Evolutionary conservation across 805 yeast species (phyloP), one percentile per base, ranked within the genome.

Genomic region (Cyberlindnera xishuangbannaensis): DNA sequence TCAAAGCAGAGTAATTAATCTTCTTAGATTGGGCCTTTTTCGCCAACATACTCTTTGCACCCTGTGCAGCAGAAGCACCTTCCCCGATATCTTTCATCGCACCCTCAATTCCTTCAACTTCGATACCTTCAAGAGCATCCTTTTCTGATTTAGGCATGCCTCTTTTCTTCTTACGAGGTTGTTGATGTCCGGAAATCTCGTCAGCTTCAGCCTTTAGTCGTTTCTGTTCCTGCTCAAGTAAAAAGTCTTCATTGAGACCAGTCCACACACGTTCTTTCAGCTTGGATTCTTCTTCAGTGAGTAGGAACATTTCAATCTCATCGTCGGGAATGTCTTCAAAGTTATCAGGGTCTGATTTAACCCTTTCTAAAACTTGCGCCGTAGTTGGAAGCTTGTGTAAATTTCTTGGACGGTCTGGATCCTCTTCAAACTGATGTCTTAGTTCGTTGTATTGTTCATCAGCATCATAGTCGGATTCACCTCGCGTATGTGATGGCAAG

Each of bases 251-350:
- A 57, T 94, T 88, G 25, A 85, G 67, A 3, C 92, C 88, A 34
- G 83, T 77, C 97, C 98, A 92, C 4, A 88, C 74, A 39, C 82
- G 69, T 45, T 86, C 88, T 56, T 90, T 92, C 43, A 80, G 54
- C 36, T 62, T 68, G 9, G 78, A 69, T 41, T 88, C 96, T 31
- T 79, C 86, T 34, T 71, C 77, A 3, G 73, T 68, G 30, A 92
- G 64, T 27, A 84, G 51, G 21, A 78, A 67, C 0, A 63, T 60
- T 5, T 74, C 76, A 10, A 85, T 65, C 45, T 86, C 95, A 11
- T 78, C 90, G 51, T 87, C 97, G 45, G 84, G 94, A 5, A 81
- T 81, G 48, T 86, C 95, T 7, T 78, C 76, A 28, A 81, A 64
- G 31, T 76, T 65, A 2, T 71, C 80, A 1, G 74, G 76, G 30